These are phyloP conservation scores for Hymenoscyphus scutula DNA, from an alignment of 2,329 filamentous ascomycete genomes.

Conservation along the genomic window DNA sequence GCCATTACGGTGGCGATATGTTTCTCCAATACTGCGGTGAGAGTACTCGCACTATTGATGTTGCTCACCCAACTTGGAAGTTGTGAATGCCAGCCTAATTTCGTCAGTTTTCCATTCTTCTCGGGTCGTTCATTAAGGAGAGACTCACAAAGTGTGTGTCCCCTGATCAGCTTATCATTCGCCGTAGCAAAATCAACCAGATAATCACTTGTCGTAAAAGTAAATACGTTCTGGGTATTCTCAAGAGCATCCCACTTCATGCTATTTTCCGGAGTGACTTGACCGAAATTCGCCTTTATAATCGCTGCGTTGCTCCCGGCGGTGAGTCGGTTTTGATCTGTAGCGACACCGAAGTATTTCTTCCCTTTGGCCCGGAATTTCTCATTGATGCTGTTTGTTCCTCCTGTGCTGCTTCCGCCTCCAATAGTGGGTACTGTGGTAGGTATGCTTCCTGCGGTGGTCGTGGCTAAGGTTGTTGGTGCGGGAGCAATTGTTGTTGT, in stretches of 20 bases:
- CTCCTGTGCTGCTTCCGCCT: conserved; percentile 15
- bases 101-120: conserved; percentile 59
- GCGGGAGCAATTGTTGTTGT: conserved; percentile 15
- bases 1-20: conserved; percentile 57
- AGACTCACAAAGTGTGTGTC: conserved; percentile 70
- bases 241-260: conserved; percentile 67
- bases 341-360: conserved; percentile 59
- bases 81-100: conserved; percentile 61
- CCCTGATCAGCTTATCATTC: conserved; percentile 59
- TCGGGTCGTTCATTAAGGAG: too few relatives aligned
- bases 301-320: conserved; percentile 51
- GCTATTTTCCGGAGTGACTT: conserved; percentile 66
- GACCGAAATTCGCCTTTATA: conserved; percentile 61
- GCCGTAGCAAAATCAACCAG: conserved; percentile 55
- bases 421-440: conserved; percentile 7
- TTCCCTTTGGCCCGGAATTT: conserved; percentile 62
- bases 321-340: conserved; percentile 52
- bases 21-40: conserved; percentile 55
- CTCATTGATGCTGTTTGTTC: conserved; percentile 46
- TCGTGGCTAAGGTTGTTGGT: conserved; percentile 11
- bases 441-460: conserved; percentile 5
- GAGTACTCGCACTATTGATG: conserved; percentile 49
- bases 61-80: conserved; percentile 57
- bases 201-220: conserved; percentile 54
- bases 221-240: conserved; percentile 50